phyloP scores from a whole-genome alignment of 2,329 filamentous ascomycete species.

The Curvularia sp. region DNA sequence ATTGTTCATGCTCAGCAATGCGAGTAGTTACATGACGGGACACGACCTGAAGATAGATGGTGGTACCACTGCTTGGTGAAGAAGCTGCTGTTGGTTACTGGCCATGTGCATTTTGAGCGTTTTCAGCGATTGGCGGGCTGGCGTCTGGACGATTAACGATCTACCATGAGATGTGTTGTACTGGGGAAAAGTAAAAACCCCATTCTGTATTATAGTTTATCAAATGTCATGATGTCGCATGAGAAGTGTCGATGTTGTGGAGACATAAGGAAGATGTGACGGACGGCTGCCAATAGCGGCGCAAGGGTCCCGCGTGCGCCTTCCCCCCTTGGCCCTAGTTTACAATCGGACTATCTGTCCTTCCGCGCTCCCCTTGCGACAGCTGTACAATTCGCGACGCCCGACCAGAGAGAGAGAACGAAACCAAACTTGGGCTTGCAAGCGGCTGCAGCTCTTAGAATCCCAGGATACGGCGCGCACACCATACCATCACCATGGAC shows the following conservation, averaged over 20 bases:
- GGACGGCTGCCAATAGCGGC: neutral
- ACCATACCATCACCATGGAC: conserved; percentile 41
- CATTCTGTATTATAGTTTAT: neutral
- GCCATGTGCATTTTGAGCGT: conserved; percentile 4
- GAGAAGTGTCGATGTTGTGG: neutral
- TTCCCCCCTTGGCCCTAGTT: conserved; percentile 22
- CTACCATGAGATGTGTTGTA: neutral
- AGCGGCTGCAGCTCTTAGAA: conserved; percentile 22
- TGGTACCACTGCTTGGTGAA: conserved; percentile 45
- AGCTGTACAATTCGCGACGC: conserved; percentile 32
- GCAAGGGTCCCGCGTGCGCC: conserved; percentile 19
- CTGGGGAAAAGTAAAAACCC: neutral
- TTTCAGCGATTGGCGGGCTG: conserved; percentile 7
- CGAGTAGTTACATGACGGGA: conserved; percentile 49
- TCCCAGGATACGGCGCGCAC: conserved; percentile 16
- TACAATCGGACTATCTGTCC: conserved; percentile 45
- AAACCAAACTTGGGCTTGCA: conserved; percentile 19
- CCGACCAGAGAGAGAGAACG: conserved; percentile 21
- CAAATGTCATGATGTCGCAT: neutral
- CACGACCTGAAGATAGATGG: conserved; percentile 46
- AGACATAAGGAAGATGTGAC: neutral
- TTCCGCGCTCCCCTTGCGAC: conserved; percentile 32
- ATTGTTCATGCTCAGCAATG: conserved; percentile 45
- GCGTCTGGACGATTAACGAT: neutral
- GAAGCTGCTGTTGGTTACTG: neutral